phyloP scores from a whole-genome alignment of 805 yeast species.

The Metschnikowia aberdeeniae region DNA sequence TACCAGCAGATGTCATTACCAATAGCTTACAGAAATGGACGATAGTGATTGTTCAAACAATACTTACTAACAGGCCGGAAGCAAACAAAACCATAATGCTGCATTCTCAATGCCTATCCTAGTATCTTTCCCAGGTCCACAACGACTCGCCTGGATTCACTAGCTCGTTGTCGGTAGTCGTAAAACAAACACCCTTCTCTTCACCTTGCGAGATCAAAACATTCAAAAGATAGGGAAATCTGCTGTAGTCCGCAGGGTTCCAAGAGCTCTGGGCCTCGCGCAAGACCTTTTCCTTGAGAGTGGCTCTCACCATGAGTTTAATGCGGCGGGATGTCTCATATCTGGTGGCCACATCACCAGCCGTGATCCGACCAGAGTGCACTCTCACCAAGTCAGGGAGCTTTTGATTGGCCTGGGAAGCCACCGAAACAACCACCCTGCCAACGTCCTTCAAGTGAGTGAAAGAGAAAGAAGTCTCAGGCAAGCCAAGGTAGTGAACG shows the following conservation, averaged over 20 bases:
- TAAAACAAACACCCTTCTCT: constrained; percentile 34
- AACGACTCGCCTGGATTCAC: constrained; percentile 43
- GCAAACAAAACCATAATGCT: too few relatives aligned
- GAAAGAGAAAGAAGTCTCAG: constrained; percentile 20
- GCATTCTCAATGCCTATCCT: neutral
- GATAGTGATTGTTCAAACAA: too few relatives aligned
- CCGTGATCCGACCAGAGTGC: constrained; percentile 37
- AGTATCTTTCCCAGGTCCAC: constrained; percentile 42
- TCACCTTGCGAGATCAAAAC: constrained; percentile 31
- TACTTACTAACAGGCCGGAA: too few relatives aligned
- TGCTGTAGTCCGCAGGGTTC: constrained; percentile 22
- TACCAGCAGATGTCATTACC: too few relatives aligned
- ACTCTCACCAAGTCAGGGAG: constrained; percentile 45
- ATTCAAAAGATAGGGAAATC: constrained; percentile 37
- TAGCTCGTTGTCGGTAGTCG: constrained; percentile 35
- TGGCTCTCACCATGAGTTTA: constrained; percentile 24
- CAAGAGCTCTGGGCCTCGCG: constrained; percentile 27
- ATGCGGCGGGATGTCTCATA: constrained; percentile 40
- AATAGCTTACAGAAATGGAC: too few relatives aligned
- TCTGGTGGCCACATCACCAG: constrained; percentile 33
- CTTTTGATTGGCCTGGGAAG: constrained; percentile 24
- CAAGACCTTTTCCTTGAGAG: constrained; percentile 23
- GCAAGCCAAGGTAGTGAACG: constrained; percentile 40
- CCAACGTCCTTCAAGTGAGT: constrained; percentile 39
- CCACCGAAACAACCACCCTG: constrained; percentile 37